phyloP scores from a whole-genome alignment of 139 green algal genomes.

The Haematococcus lacustris region DNA sequence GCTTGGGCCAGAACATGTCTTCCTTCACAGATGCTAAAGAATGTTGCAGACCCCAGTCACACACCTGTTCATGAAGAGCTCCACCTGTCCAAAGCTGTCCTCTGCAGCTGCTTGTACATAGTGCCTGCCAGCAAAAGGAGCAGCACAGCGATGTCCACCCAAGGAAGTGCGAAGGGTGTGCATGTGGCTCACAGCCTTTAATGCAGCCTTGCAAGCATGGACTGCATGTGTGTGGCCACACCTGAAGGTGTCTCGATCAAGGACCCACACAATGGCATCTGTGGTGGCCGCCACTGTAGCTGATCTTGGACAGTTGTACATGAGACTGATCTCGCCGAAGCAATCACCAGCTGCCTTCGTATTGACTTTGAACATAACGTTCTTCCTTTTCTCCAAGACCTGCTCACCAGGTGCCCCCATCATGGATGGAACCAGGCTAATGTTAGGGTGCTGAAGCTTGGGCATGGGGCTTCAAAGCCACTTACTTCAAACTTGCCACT shows the following conservation, averaged over 20 bases:
- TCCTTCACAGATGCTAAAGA: too few species aligned
- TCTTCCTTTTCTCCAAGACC: constrained; percentile 48
- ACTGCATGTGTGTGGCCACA: constrained; percentile 3
- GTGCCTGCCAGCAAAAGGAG: constrained; percentile 36
- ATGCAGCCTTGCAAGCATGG: too few species aligned
- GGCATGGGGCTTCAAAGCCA: too few species aligned
- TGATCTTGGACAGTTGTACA: constrained; percentile 74
- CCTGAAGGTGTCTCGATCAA: constrained; percentile 79
- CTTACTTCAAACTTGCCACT: constrained; percentile 80
- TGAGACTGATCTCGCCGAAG: constrained; percentile 40
- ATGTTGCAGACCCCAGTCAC: too few species aligned
- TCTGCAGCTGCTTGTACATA: constrained; percentile 62
- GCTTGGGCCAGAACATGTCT: too few species aligned
- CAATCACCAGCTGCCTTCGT: constrained; percentile 43
- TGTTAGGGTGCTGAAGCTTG: too few species aligned
- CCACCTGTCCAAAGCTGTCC: constrained; percentile 54
- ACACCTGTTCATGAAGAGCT: constrained; percentile 82
- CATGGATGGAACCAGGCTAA: too few species aligned
- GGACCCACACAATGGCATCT: constrained; percentile 78
- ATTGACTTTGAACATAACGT: constrained; percentile 45
- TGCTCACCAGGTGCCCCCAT: too few species aligned
- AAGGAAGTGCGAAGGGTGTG: background rate
- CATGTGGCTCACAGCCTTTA: too few species aligned
- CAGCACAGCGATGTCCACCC: background rate
- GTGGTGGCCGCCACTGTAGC: constrained; percentile 84